Percentiles rank a stretch among this genome's conserved stretches.
Evolutionary conservation across 805 yeast species (phyloP).

Genomic region (Wickerhamomyces subpelliculosus): DNA sequence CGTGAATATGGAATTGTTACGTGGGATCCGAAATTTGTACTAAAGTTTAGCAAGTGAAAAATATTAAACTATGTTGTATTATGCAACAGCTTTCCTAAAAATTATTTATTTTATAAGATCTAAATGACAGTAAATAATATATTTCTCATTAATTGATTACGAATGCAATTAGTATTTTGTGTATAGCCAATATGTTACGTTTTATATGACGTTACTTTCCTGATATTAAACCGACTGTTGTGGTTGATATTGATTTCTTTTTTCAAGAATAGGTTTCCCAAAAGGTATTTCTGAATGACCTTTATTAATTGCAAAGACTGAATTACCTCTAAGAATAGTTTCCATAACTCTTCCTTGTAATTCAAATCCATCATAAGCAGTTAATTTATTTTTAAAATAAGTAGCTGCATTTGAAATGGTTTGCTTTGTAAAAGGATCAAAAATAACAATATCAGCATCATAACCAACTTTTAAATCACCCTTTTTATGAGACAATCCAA

Average conservation of each 20-base stretch:
- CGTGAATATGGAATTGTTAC: no score
- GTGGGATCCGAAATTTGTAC: no score
- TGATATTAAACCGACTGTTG: neutral
- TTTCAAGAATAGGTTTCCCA: constrained; percentile 58
- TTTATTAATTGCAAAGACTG: constrained; percentile 46
- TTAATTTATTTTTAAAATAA: constrained; percentile 77
- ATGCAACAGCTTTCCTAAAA: no score
- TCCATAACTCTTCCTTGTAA: constrained; percentile 71
- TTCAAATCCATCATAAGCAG: constrained; percentile 74
- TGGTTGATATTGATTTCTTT: constrained; percentile 28
- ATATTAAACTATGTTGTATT: no score
- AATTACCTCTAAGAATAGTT: constrained; percentile 71
- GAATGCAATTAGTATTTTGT: no score
- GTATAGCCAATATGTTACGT: no score
- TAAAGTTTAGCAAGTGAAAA: no score
- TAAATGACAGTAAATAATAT: no score
- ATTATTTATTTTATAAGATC: no score
- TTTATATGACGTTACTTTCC: no score
- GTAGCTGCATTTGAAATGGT: constrained; percentile 47
- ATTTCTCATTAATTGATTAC: no score
- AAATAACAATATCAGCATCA: constrained; percentile 85
- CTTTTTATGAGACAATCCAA: constrained; percentile 65
- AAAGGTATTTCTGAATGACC: constrained; percentile 53
- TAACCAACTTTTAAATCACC: constrained; percentile 68
- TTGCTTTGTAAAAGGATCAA: constrained; percentile 55